Base-by-base conservation (phyloP, 371 early-diverging fungal species). In the Basidiobolus heterosporus region DNA sequence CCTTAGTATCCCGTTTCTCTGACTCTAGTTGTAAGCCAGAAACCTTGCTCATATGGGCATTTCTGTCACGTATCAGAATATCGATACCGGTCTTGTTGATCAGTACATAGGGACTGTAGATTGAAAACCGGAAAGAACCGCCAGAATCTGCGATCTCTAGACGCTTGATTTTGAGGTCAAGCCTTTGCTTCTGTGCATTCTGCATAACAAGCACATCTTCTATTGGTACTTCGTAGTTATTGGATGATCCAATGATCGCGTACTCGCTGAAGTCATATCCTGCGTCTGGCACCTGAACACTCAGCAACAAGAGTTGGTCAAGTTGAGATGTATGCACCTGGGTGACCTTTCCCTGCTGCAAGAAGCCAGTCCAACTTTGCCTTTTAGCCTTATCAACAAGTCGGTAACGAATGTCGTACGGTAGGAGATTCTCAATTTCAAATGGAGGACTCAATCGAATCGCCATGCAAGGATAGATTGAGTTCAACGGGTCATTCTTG, bases 401-500 rank as follows among this genome's bases (percentile, higher is more conserved):
- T 36, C 62, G 59, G 36, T 36, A 49, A 13, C 19, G 35, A 36
- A 67, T 49, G 50, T 86, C 78, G 58, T 81, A 91, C 0, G 98
- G 98, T 38, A 98, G 62, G 36, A 93, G 61, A 54, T 98, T 98
- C 65, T 98, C 96, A 23, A 98, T 72, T 60, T 89, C 87, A 23
- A 95, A 69, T 9, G 98, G 96, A 11, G 94, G 80, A 35, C 85
- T 74, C 36, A 97, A 55, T 17, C 77, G 73, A 45, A 92, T 77
- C 3, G 76, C 69, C 80, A 93, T 79, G 44, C 64, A 74, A 16
- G 93, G 93, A 55, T 90, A 91, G 23, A 73, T 66, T 39, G 56
- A 57, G 42, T 37, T 21, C 35, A 72, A 44, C 0, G 70, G 61
- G 49, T 71, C 64, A 50, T 71, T 70, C 45, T 65, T 69, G 30